Evolutionary conservation across 2,329 filamentous ascomycete species (phyloP), one percentile per base, ranked within the genome.

Genomic region (Colletotrichum sp.): DNA sequence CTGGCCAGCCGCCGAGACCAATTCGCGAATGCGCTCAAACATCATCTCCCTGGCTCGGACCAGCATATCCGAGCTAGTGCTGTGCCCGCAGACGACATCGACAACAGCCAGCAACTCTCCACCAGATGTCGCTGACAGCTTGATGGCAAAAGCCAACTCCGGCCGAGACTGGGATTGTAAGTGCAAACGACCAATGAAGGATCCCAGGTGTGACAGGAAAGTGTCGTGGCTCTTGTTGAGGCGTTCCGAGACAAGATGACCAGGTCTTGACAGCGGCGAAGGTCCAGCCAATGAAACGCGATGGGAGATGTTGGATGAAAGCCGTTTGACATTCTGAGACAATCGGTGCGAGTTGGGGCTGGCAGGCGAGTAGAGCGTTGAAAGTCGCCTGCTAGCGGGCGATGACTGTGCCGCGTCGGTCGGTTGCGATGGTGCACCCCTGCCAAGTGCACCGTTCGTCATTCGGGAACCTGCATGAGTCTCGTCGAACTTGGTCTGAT

Each of bases 151-250:
- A 36, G 96, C 92, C 65, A 99, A 89, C 82, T 98, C 96, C 2
- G 94, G 92, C 10, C 95, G 94, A 9, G 96, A 97, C 77, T 97
- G 94, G n/a, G 96, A 97, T 83, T 98, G 96, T 76, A 98, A 89
- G 84, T 98, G 95, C 72, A 98, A 90, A 48, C 92, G 90, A 18
- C 97, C 97, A 82, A 99, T 96, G 83, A 99, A 98, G 6, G 95
- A 98, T 67, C 95, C 96, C 67, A 99, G 91, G 81, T 96, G 94
- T 8, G 96, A 97, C 69, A 99, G 87, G 81, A 99, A 98, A 9
- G 92, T 92, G 85, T 99, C 96, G 85, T 98, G 96, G 67, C 93
- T 94, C 66, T 91, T 88, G 80, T 92, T 94, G 65, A 99, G 90
- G 79, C 93, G 93, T 83, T 96, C 94, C 3, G 96, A 98, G 39